Evolutionary conservation across 208 protist genomes (phyloP), one percentile per base, ranked within the genome.

Genomic region (Balamuthia mandrillaris): DNA sequence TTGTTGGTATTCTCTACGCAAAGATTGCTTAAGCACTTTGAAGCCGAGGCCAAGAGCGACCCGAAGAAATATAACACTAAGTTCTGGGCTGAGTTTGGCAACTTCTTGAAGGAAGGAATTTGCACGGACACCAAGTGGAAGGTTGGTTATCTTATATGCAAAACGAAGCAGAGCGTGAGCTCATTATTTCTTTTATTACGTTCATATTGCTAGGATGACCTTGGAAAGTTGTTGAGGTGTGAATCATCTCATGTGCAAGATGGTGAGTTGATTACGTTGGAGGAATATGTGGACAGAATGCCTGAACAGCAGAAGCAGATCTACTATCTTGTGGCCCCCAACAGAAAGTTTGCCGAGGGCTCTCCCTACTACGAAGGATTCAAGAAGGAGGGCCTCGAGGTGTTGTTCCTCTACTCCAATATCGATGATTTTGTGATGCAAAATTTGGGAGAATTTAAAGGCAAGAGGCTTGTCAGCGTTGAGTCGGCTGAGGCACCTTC

Each of bases 351-450:
- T 85, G 97, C 96, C 35, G 68, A 95, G 47, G 60, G 89, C 41
- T 98, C 96, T 4, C 96, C 97, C 14, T 99, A 98, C 92, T 97
- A 95, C 84, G 97, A 99, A 91, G 91, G 95, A 85, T 98, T 98
- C 93, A 95, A 96, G 88, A 92, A 96, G 74, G 94, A 97, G 66
- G 95, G 91, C 45, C 91, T 97, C 42, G 97, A 99, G 91, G 94
- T 91, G 0, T 45, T 98, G 52, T 88, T 97, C 52, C 93, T 95
- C 87, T 97, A 95, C 39, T 92, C 97, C 85, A 90, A 93, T 18
- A 93, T 98, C 44, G 97, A 99, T 86, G 96, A 98, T 63, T 96
- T 98, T 93, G 97, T 98, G 21, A 95, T 99, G 91, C 91, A 95
- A 72, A 95, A 98, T 86, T 88, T 98, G 2, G 92, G 95, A 42